These are phyloP conservation scores for Cudoniella acicularis DNA, from an alignment of 495 filamentous ascomycete species.

Conservation along the genomic window DNA sequence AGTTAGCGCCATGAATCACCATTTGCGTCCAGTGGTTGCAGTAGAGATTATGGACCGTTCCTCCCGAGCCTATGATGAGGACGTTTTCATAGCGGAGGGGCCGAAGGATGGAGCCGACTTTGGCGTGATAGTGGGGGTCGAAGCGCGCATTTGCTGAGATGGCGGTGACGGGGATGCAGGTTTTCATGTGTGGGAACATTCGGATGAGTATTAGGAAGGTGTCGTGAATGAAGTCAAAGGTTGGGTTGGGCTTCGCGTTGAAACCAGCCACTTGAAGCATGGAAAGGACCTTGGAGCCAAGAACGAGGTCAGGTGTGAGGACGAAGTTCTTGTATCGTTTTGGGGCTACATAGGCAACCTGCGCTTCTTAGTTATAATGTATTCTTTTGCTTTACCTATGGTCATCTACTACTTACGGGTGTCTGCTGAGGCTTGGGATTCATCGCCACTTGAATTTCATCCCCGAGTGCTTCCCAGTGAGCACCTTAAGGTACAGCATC, in stretches of 20 bases:
- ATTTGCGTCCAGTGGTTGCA: conserved; percentile 57
- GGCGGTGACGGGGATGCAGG: conserved; percentile 54
- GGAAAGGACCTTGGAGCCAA: conserved; percentile 46
- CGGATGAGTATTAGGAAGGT: conserved; percentile 58
- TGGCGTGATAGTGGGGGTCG: conserved; percentile 58
- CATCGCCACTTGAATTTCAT: conserved; percentile 50
- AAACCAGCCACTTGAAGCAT: conserved; percentile 44
- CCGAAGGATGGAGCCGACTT: conserved; percentile 48
- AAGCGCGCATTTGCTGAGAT: conserved; percentile 54
- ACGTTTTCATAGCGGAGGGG: conserved; percentile 44
- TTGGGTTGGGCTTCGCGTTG: conserved; percentile 41
- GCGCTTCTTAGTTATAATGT: conserved; percentile 26
- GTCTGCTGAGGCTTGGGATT: conserved; percentile 53
- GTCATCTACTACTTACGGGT: conserved; percentile 49
- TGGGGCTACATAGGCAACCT: not conserved
- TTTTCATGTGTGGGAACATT: conserved; percentile 49
- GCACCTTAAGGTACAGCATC: conserved; percentile 50
- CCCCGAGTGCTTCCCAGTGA: conserved; percentile 51
- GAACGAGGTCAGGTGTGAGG: not conserved
- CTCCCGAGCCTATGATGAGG: conserved; percentile 57
- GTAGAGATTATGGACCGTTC: conserved; percentile 62
- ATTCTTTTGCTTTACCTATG: conserved; percentile 47
- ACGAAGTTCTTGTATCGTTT: not conserved
- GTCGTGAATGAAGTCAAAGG: conserved; percentile 63
- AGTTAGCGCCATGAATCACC: conserved; percentile 55